Evolutionary conservation across 805 yeast genomes (phyloP).

Genomic region (Priceomyces medius): DNA sequence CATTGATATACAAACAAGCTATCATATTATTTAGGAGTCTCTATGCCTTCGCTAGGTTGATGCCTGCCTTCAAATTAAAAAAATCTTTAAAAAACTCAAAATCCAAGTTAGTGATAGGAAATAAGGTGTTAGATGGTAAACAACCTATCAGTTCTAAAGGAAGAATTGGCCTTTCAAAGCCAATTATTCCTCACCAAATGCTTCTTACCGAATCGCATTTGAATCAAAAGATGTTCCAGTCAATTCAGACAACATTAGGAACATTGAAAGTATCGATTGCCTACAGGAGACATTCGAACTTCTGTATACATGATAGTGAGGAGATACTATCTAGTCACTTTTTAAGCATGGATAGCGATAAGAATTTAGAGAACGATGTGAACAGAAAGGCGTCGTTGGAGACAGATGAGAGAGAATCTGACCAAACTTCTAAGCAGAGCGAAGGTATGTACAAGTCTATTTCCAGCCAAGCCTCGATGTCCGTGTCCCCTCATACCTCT

Average conservation of each 20-base stretch:
- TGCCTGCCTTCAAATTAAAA: constrained; percentile 69
- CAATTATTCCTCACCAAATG: constrained; percentile 49
- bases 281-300: constrained; percentile 69
- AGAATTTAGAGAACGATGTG: neutral
- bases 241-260: constrained; percentile 77
- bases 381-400: constrained; percentile 5
- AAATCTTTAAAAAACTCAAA: constrained; percentile 22
- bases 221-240: constrained; percentile 60
- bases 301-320: constrained; percentile 66
- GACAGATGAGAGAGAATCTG: constrained; percentile 5
- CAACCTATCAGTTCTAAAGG: constrained; percentile 79
- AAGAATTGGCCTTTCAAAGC: constrained; percentile 77
- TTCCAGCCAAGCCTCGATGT: constrained; percentile 14
- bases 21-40: constrained; percentile 72
- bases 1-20: constrained; percentile 70
- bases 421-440: constrained; percentile 3
- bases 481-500: constrained; percentile 29
- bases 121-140: constrained; percentile 71
- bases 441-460: constrained; percentile 11
- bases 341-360: constrained; percentile 41
- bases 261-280: constrained; percentile 72
- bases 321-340: constrained; percentile 60
- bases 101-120: constrained; percentile 45
- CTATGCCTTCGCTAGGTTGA: constrained; percentile 59
- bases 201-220: constrained; percentile 47